Percentiles rank a stretch among this genome's conserved stretches.
phyloP scores from a whole-genome alignment of 2,329 filamentous ascomycete genomes.

The Aspergillus novofumigatus region DNA sequence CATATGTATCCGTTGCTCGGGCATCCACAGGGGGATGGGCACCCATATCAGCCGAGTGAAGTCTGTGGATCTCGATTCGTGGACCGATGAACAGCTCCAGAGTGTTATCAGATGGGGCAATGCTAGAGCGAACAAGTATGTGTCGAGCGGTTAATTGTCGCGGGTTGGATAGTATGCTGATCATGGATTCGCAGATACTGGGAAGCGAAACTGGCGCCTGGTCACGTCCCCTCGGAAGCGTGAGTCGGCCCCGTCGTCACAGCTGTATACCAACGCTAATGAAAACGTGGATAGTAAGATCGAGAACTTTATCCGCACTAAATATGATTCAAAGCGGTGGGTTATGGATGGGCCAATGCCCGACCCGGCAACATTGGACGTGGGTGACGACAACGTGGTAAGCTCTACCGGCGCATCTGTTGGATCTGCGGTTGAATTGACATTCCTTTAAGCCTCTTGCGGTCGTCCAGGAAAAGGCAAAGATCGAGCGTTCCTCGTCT shows the following conservation, averaged over 20 bases:
- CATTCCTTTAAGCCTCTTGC: slow-evolving; percentile 52
- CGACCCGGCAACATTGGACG: slow-evolving; percentile 83
- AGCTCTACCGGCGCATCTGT: slow-evolving; percentile 35
- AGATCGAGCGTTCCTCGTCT: slow-evolving; percentile 57
- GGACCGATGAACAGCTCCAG: slow-evolving; percentile 96
- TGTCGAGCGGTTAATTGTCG: slow-evolving; percentile 10
- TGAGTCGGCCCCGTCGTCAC: slow-evolving; percentile 31
- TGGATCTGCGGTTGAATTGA: slow-evolving; percentile 16
- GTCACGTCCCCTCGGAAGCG: slow-evolving; percentile 89
- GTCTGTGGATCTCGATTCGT: slow-evolving; percentile 94
- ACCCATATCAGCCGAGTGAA: slow-evolving; percentile 98
- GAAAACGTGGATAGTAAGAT: slow-evolving; percentile 62
- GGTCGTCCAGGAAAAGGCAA: slow-evolving; percentile 67
- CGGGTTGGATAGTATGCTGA: slow-evolving; percentile 7
- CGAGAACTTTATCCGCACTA: slow-evolving; percentile 98
- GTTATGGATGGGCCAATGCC: slow-evolving; percentile 97
- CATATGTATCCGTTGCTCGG: slow-evolving; percentile 95
- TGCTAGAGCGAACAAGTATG: slow-evolving; percentile 84
- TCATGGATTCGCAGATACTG: slow-evolving; percentile 58
- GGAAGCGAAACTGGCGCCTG: slow-evolving; percentile 88
- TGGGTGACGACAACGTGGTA: slow-evolving; percentile 78
- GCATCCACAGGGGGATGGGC: slow-evolving; percentile 97
- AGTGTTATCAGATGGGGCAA: slow-evolving; percentile 96
- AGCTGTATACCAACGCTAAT: slow-evolving; percentile 9
- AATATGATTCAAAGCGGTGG: slow-evolving; percentile 98